Evolutionary conservation across 2,329 filamentous ascomycete genomes (phyloP).

Genomic region (Monilinia laxa): DNA sequence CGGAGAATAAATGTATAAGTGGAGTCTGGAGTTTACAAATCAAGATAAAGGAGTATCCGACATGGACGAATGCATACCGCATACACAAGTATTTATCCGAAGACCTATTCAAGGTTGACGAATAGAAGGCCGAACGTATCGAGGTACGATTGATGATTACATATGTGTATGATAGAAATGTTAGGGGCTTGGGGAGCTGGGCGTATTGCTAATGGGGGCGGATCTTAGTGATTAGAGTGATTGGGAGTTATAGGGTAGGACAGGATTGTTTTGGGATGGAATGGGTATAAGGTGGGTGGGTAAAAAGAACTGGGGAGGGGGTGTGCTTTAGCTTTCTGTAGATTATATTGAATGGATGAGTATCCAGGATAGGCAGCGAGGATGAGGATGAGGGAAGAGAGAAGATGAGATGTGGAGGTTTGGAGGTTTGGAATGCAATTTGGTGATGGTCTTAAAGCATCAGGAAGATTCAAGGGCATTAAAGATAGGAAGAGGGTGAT

Average conservation of each 20-base stretch:
- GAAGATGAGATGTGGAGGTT: neutral
- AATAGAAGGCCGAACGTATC: neutral
- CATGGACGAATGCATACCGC: neutral
- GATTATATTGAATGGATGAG: neutral
- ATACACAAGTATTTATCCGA: neutral
- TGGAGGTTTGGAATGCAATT: neutral
- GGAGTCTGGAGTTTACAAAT: neutral
- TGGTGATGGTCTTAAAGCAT: neutral
- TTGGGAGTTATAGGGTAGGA: conserved; percentile 13
- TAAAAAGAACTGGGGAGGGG: neutral
- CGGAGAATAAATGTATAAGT: neutral
- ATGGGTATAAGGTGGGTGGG: neutral
- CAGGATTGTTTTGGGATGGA: neutral
- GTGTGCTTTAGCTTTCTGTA: neutral
- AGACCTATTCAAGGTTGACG: neutral
- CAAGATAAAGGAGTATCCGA: neutral
- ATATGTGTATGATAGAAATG: conserved; percentile 14
- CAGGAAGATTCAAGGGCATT: no score
- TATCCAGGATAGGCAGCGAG: neutral
- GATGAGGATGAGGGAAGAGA: neutral
- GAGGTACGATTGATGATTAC: conserved; percentile 12
- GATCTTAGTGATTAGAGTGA: neutral
- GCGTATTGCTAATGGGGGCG: neutral
- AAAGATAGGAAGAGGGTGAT: no score
- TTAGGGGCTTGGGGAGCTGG: neutral